A percentile compares a stretch with the other conserved stretches of the same genome.
These are phyloP conservation scores for Francoa sonchifolia DNA, from an alignment of 441 rosid genomes.

Conservation along the genomic window DNA sequence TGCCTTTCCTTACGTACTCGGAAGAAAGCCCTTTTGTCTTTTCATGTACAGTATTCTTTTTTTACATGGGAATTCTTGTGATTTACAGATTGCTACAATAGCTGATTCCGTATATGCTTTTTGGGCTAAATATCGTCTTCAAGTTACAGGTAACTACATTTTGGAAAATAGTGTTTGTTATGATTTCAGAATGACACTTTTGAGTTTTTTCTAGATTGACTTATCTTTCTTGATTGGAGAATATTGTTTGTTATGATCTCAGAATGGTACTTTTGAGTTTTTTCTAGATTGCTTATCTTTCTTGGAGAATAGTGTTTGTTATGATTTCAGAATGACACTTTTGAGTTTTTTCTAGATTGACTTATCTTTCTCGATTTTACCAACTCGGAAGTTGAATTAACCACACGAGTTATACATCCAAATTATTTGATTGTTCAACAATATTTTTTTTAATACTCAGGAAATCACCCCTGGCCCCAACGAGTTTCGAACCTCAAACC, in stretches of 20 bases:
- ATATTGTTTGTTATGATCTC: no score
- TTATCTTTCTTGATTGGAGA: no score
- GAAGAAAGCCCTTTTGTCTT: background rate
- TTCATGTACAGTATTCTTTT: background rate
- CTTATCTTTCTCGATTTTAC: no score
- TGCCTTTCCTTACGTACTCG: background rate
- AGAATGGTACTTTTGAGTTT: background rate
- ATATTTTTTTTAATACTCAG: no score
- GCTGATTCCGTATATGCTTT: constrained; percentile 61
- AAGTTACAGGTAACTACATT: constrained; percentile 46
- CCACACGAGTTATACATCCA: no score
- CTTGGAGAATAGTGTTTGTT: no score
- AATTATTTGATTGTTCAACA: no score
- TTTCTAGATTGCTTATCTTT: no score
- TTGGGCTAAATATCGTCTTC: constrained; percentile 86
- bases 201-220: background rate
- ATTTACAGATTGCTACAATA: constrained; percentile 45
- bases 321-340: background rate
- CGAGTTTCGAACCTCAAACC: no score
- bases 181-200: background rate
- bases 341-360: background rate
- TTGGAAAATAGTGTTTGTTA: no score
- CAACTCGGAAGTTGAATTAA: no score
- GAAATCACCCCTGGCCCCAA: no score
- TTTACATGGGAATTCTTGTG: constrained; percentile 1